Base-by-base conservation (phyloP, 2,329 filamentous ascomycete species). In the Fusarium sacchari region DNA sequence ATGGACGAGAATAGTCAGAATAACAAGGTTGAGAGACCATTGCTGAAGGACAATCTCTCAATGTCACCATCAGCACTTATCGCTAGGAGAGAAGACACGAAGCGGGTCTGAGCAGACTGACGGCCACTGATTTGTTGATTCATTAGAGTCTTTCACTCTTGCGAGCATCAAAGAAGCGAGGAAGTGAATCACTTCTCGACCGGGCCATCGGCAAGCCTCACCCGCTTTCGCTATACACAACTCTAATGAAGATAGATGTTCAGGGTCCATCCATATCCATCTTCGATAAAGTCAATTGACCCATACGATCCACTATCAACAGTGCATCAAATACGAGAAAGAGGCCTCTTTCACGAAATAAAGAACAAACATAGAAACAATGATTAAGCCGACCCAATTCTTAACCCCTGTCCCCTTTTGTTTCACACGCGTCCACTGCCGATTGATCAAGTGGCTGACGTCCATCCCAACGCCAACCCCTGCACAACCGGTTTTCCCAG, bases 401-500 rank as follows among this genome's bases (percentile, higher is more conserved):
- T 26, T 37, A 18, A 34, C 30, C 58, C 67, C 56, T 56, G 47
- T 37, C 39, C 24, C 43, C 26, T 36, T 52, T 37, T 46, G 71
- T 73, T 72, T 73, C 71, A 73, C 49, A 43, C 71, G 63, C 67
- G 53, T 68, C 58, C 43, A 64, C 59, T 39, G 46, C 53, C 42
- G 42, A 67, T n/a, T 32, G 43, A 49, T 67, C 59, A 40, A 73
- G 63, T 73, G 71, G 71, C 67, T 74, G 67, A 57, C 62, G 53
- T 53, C 39, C 26, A 56, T 53, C 37, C 66, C 40, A 61, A 24
- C 47, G 36, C 37, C 8, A n/a, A 40, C 65, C 68, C 61, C 71
- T 58, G 68, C 42, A 67, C 40, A 73, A 72, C 71, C 61, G 63
- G 71, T 74, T 73, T 74, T 73, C 60, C 69, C 70, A 69, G 44